phyloP scores from a whole-genome alignment of 805 yeast species.

The Ascoidea rubescens region DNA sequence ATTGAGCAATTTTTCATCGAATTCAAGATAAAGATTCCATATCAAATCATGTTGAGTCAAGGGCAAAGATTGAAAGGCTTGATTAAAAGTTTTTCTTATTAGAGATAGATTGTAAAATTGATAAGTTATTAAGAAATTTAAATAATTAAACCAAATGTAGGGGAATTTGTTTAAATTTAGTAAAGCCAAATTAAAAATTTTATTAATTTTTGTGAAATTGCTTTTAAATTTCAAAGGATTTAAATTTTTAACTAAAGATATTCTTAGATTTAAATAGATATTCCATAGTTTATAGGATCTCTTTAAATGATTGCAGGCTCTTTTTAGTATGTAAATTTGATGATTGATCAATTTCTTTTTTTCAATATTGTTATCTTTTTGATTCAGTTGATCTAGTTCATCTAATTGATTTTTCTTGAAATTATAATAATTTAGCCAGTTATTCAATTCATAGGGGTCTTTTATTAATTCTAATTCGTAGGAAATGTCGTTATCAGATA shows the following conservation, averaged over 20 bases:
- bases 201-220: constrained; percentile 23
- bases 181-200: constrained; percentile 34
- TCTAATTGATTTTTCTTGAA: constrained; percentile 16
- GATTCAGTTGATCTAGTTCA: background rate
- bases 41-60: constrained; percentile 38
- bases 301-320: constrained; percentile 33
- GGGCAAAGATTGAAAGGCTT: constrained; percentile 34
- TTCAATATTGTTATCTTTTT: constrained; percentile 9
- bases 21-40: constrained; percentile 35
- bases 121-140: constrained; percentile 25
- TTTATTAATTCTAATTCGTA: constrained; percentile 24
- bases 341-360: constrained; percentile 15
- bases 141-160: constrained; percentile 36
- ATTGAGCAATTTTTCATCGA: constrained; percentile 23
- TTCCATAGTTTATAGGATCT: constrained; percentile 44
- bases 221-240: constrained; percentile 17
- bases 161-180: constrained; percentile 29
- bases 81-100: constrained; percentile 32
- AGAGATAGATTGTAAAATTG: constrained; percentile 18
- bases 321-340: constrained; percentile 31
- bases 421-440: constrained; percentile 33
- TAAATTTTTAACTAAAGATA: constrained; percentile 16
- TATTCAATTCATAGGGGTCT: constrained; percentile 19
- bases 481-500: constrained; percentile 17
- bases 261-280: constrained; percentile 28